A percentile compares a stretch with the other conserved stretches of the same genome.
Conservation (phyloP, 305 asterid species). For the Fraxinus xanthoxyloides region DNA sequence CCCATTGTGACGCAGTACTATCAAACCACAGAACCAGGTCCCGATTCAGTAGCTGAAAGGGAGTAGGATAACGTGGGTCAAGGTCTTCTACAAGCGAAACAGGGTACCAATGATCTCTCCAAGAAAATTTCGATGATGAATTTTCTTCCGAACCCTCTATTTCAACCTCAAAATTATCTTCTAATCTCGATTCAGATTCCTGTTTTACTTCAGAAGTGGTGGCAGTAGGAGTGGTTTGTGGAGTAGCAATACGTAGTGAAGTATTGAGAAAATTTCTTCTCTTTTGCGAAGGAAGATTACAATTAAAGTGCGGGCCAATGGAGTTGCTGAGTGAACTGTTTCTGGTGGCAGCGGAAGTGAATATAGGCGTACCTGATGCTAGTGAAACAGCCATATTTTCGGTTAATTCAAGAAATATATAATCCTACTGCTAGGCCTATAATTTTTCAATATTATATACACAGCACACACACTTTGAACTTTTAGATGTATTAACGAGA, state of each 20-base stretch:
- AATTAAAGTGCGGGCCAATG: slow-evolving; percentile 18
- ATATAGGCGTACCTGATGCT: slow-evolving; percentile 32
- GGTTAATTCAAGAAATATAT: neutral
- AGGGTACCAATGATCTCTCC: slow-evolving; percentile 99
- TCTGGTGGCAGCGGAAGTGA: slow-evolving; percentile 21
- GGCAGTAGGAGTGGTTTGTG: slow-evolving; percentile 43
- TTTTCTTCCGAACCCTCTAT: slow-evolving; percentile 46
- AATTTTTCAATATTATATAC: neutral
- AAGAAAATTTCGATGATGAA: slow-evolving; percentile 61
- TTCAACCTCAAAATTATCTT: slow-evolving; percentile 25
- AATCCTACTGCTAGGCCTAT: neutral
- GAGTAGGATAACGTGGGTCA: slow-evolving; percentile 73
- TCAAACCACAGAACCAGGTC: slow-evolving; percentile 97
- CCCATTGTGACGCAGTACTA: slow-evolving; percentile 66
- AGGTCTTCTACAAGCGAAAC: slow-evolving; percentile 93
- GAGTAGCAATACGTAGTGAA: slow-evolving; percentile 59
- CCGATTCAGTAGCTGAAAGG: slow-evolving; percentile 88
- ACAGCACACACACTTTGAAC: neutral
- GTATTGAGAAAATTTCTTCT: slow-evolving; percentile 24
- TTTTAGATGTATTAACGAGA: neutral
- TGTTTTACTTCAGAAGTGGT: slow-evolving; percentile 28
- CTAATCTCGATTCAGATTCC: slow-evolving; percentile 14
- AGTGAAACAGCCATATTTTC: slow-evolving; percentile 38
- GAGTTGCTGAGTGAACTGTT: slow-evolving; percentile 16
- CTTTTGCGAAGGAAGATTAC: slow-evolving; percentile 19